Percentiles rank a stretch among this genome's conserved stretches.
phyloP scores from a whole-genome alignment of 768 basidiomycete genomes.

The Kwoniella sp. region DNA sequence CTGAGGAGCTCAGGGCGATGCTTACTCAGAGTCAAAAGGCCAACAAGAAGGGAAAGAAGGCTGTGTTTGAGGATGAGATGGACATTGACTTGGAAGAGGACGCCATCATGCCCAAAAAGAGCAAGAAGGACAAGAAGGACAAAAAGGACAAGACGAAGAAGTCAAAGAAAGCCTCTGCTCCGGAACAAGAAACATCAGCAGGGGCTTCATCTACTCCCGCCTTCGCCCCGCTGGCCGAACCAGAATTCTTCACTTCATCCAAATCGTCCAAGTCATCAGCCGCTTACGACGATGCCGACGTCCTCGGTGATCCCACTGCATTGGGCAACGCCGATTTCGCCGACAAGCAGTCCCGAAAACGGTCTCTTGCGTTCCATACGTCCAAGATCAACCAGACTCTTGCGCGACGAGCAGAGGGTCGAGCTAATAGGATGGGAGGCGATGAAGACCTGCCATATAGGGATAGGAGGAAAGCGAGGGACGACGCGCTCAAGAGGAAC shows the following conservation, averaged over 20 bases:
- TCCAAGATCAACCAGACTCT: conserved; percentile 82
- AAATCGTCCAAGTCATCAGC: conserved; percentile 11
- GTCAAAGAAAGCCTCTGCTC: conserved; percentile 38
- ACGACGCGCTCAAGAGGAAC: conserved; percentile 50
- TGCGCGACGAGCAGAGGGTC: conserved; percentile 72
- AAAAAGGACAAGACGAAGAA: conserved; percentile 32
- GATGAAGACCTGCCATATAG: conserved; percentile 95
- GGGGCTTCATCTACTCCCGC: conserved; percentile 47
- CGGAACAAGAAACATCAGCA: conserved; percentile 52
- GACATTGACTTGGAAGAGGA: conserved; percentile 58
- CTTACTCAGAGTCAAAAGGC: conserved; percentile 51
- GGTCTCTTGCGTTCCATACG: conserved; percentile 88
- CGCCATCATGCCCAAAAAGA: conserved; percentile 28
- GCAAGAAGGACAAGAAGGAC: conserved; percentile 31
- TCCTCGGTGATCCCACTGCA: conserved; percentile 73
- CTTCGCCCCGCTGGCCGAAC: conserved; percentile 66
- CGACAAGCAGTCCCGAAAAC: conserved; percentile 80
- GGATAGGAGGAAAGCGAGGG: conserved; percentile 62
- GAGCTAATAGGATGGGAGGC: conserved; percentile 72
- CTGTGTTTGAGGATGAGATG: conserved; percentile 57
- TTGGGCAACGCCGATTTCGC: conserved; percentile 72
- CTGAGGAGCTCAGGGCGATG: conserved; percentile 57
- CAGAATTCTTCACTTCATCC: conserved; percentile 63
- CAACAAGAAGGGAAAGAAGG: conserved; percentile 32
- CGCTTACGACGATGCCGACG: conserved; percentile 51